Base-by-base conservation (phyloP, 768 basidiomycete species). In the Mycena epipterygia region DNA sequence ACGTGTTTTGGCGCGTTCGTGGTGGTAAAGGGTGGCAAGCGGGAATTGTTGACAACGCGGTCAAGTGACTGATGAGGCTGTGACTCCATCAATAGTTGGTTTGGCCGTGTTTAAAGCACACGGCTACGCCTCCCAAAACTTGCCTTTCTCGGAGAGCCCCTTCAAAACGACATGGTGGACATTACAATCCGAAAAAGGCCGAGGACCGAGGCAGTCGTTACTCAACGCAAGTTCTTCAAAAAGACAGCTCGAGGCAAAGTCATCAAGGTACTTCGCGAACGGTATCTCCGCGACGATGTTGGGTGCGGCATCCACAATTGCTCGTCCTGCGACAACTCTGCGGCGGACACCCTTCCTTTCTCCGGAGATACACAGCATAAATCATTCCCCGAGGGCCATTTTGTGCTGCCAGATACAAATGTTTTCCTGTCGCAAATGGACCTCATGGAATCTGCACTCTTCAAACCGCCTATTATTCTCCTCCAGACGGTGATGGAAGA, bases 401-500 rank as follows among this genome's bases (percentile, higher is more conserved):
- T 91, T 76, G 79, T 98, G 30, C 83, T 99, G 17, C 94, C 96
- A 6, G 97, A 99, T 78, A 99, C 97, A 21, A 99, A 99, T 81
- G 90, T 98, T 19, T 95, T 98, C 76, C 85, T 99, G 16, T 89
- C 94, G 19, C 97, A 98, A 95, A 98, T 99, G 94, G 98, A 99
- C 81, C 86, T 99, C 60, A 85, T 99, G 42, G 94, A 96, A 79
- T 94, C 93, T 0, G 82, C 87, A 2, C 83, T 90, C 1, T 94
- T 97, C 75, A 87, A 82, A 0, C 85, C 92, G 0, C 95, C 97
- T 0, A 90, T 98, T 62, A 91, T 99, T 64, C 84, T 99, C 27
- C 88, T 98, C 2, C 97, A 99, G 81, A 99, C 97, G 0, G 97
- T 98, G 2, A 85, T 99, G 60, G 95, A 98, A 73, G 98, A 99